A percentile compares a stretch with the other conserved stretches of the same genome.
These are phyloP conservation scores for Pseudisothecium myosuroides DNA, from an alignment of 225 moss, liverwort and hornwort species.

Conservation along the genomic window DNA sequence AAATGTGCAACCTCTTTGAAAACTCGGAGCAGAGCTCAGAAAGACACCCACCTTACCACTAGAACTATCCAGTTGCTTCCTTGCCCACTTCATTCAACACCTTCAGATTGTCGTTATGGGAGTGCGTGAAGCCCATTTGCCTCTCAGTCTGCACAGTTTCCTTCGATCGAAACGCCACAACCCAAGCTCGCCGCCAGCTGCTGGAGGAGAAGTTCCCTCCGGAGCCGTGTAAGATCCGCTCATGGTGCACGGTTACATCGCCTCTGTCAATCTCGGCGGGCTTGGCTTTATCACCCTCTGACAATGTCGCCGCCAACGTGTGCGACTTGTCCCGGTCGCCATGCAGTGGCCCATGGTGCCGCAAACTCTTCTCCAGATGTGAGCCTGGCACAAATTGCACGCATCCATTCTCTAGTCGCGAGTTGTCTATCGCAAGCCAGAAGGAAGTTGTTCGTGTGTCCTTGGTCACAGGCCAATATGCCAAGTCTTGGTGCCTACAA, in stretches of 20 bases:
- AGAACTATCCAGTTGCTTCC: background rate
- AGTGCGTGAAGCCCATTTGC: conserved; percentile 78
- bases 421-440: conserved; percentile 85
- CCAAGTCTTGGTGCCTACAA: conserved; percentile 86
- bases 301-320: conserved; percentile 54
- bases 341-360: conserved; percentile 69
- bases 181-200: conserved; percentile 94
- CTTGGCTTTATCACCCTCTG: conserved; percentile 39
- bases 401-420: conserved; percentile 65
- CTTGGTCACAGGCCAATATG: conserved; percentile 87
- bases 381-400: conserved; percentile 72
- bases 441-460: conserved; percentile 87
- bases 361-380: conserved; percentile 48
- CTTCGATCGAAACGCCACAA: conserved; percentile 59
- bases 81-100: conserved; percentile 76
- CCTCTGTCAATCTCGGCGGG: conserved; percentile 65
- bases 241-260: conserved; percentile 79
- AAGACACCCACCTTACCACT: background rate
- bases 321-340: conserved; percentile 95
- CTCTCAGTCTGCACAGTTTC: conserved; percentile 65
- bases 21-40: no score
- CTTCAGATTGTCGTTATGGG: conserved; percentile 72
- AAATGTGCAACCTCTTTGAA: background rate
- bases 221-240: conserved; percentile 68
- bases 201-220: conserved; percentile 67